These are phyloP conservation scores for Closterium sp. DNA, from an alignment of 139 green algal genomes.

Conservation along the genomic window DNA sequence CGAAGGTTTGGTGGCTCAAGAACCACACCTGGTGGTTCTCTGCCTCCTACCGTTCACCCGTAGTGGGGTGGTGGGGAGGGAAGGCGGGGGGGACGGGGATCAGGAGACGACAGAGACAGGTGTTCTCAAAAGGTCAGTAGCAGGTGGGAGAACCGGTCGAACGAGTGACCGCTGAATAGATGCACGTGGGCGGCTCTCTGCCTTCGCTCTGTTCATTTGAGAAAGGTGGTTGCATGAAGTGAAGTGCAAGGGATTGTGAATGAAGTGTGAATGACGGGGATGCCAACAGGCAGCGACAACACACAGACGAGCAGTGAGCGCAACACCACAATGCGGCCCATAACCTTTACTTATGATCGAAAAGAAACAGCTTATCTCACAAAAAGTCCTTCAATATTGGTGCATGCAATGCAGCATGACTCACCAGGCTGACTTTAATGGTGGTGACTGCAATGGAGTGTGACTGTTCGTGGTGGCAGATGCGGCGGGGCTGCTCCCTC, in stretches of 20 bases:
- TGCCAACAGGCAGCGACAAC: no score
- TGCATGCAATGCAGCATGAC: no score
- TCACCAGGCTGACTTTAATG: slow-evolving; percentile 21
- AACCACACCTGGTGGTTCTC: slow-evolving; percentile 1
- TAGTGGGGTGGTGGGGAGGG: not conserved
- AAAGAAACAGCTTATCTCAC: not conserved
- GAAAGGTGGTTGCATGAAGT: not conserved
- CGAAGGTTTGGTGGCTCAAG: not conserved
- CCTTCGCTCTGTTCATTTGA: not conserved
- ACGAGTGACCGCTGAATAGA: not conserved
- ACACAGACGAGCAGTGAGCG: no score
- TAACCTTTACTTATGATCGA: no score
- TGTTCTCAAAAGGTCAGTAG: no score
- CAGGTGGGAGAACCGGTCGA: slow-evolving; percentile 45
- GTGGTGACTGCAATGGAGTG: slow-evolving; percentile 60
- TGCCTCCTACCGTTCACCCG: slow-evolving; percentile 3
- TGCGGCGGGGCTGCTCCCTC: slow-evolving; percentile 85
- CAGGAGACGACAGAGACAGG: no score
- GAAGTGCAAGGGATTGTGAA: no score
- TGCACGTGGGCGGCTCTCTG: no score
- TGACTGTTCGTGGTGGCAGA: slow-evolving; percentile 69
- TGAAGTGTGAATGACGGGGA: no score
- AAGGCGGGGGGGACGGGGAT: no score
- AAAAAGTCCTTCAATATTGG: no score
- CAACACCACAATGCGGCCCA: no score